Percentiles rank a stretch among this genome's conserved stretches.
Evolutionary conservation across 441 rosid species (phyloP).

Genomic region (Corymbia calophylla): DNA sequence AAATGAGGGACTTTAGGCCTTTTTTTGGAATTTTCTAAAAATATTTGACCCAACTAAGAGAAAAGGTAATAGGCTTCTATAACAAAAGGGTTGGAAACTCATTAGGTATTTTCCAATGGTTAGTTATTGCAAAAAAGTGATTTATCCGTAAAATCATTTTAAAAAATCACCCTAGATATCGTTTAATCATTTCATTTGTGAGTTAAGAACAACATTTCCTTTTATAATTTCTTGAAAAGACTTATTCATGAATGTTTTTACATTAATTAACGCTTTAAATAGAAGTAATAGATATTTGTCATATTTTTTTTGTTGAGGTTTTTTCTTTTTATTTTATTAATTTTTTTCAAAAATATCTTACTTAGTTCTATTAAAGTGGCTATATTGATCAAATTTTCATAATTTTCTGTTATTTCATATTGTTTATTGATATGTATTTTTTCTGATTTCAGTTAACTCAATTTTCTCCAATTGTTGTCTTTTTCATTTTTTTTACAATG

Average conservation of each 20-base stretch:
- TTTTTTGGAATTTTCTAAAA: too few relatives aligned
- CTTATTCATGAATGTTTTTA: background rate
- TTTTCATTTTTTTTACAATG: background rate
- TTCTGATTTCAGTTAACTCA: background rate
- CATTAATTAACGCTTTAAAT: background rate
- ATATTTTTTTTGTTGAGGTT: background rate
- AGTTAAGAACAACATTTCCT: background rate
- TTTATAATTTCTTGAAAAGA: background rate
- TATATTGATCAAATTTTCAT: background rate
- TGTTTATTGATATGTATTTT: background rate
- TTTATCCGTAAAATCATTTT: background rate
- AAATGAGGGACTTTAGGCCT: too few relatives aligned
- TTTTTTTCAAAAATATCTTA: background rate
- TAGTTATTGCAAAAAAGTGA: background rate
- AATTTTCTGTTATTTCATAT: background rate
- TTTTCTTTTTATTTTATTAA: background rate
- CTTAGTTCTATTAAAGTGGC: background rate
- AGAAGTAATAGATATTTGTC: background rate
- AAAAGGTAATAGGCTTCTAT: background rate
- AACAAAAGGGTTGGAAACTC: background rate
- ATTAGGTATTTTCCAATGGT: background rate
- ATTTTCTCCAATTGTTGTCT: background rate
- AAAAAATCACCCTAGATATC: background rate
- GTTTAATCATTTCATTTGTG: background rate
- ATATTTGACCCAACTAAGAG: too few relatives aligned